phyloP scores from a whole-genome alignment of 2,329 filamentous ascomycete species.

The Aspergillus carbonarius region DNA sequence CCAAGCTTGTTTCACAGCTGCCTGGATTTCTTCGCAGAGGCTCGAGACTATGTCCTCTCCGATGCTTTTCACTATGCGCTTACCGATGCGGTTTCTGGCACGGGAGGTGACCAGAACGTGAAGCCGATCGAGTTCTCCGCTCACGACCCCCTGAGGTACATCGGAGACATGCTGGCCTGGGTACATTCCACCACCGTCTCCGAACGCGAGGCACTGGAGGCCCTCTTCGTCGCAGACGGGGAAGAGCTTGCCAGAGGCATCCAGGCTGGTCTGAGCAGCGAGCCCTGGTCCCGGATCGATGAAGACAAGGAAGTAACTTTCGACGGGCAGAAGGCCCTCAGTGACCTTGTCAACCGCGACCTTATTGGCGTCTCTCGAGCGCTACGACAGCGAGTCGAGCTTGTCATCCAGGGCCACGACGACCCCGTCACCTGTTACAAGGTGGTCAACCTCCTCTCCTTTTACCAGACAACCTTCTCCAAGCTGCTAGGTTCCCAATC shows the following conservation, averaged over 20 bases:
- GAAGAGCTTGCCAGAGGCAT: slow-evolving; percentile 84
- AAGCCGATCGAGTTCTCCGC: slow-evolving; percentile 95
- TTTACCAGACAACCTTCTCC: slow-evolving; percentile 83
- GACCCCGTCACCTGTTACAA: slow-evolving; percentile 87
- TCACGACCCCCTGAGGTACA: slow-evolving; percentile 86
- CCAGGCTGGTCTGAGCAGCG: slow-evolving; percentile 74
- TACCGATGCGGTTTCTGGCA: slow-evolving; percentile 66
- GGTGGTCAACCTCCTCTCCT: slow-evolving; percentile 81
- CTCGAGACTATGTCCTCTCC: slow-evolving; percentile 79
- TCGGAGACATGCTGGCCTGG: slow-evolving; percentile 98
- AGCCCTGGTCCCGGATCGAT: slow-evolving; percentile 73
- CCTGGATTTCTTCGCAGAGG: slow-evolving; percentile 88
- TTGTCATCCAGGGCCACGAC: slow-evolving; percentile 89
- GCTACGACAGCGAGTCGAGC: slow-evolving; percentile 85
- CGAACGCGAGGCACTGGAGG: slow-evolving; percentile 86
- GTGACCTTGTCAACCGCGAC: slow-evolving; percentile 82
- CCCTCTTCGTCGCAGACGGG: slow-evolving; percentile 85
- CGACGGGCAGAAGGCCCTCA: slow-evolving; percentile 77
- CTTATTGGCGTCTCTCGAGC: slow-evolving; percentile 76
- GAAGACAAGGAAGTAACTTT: slow-evolving; percentile 62
- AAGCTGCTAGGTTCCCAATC: slow-evolving; percentile 72
- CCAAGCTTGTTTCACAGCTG: slow-evolving; percentile 91
- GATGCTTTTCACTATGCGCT: slow-evolving; percentile 87
- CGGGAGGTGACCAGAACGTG: slow-evolving; percentile 59
- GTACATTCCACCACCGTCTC: slow-evolving; percentile 91